phyloP scores from a whole-genome alignment of 495 filamentous ascomycete genomes.

The Gamarada debralockiae region DNA sequence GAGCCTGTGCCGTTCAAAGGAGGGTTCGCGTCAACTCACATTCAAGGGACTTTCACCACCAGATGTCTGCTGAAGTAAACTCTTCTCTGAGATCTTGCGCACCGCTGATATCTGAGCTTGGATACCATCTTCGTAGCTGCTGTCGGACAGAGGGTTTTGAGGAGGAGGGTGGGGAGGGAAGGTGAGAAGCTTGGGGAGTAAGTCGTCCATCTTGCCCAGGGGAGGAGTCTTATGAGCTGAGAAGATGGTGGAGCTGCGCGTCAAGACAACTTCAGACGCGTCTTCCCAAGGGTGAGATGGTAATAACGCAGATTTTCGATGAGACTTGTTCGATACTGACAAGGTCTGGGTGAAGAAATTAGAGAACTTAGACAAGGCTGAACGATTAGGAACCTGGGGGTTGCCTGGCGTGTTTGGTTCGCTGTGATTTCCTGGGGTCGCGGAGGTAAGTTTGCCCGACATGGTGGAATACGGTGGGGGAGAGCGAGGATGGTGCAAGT shows the following conservation, averaged over 20 bases:
- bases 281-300: too few relatives aligned
- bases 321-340: too few relatives aligned
- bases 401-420: background rate
- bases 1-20: constrained; percentile 2
- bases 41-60: constrained; percentile 34
- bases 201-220: constrained; percentile 28
- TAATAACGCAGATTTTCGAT: too few relatives aligned
- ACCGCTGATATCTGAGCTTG: constrained; percentile 25
- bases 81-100: constrained; percentile 26
- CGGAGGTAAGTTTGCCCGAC: too few relatives aligned
- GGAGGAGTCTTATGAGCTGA: background rate
- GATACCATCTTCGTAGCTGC: constrained; percentile 34
- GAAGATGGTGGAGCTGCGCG: background rate
- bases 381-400: background rate
- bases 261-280: too few relatives aligned
- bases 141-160: constrained; percentile 27
- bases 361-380: too few relatives aligned
- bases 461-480: too few relatives aligned
- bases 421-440: background rate
- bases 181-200: constrained; percentile 33
- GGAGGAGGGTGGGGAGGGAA: constrained; percentile 39
- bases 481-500: too few relatives aligned
- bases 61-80: constrained; percentile 27
- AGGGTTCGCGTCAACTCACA: constrained; percentile 19
- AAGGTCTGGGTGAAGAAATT: too few relatives aligned